A percentile compares a stretch with the other conserved stretches of the same genome.
These are phyloP conservation scores for Lithocarpus polystachyus DNA, from an alignment of 306 rosid genomes.

Conservation along the genomic window DNA sequence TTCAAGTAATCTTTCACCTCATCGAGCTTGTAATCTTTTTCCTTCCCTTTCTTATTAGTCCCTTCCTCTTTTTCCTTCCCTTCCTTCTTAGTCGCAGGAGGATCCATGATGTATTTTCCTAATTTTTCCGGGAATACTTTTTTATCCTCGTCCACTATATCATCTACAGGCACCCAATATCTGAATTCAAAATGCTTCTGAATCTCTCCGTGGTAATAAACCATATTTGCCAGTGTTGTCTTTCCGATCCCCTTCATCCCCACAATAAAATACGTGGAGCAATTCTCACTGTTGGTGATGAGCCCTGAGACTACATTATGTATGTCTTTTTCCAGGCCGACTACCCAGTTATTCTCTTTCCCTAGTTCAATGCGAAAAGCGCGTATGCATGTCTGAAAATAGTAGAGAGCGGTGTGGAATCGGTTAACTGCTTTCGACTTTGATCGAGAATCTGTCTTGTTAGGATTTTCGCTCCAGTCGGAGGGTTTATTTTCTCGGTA, in stretches of 20 bases:
- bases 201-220: background rate
- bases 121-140: rapidly evolving
- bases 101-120: too few relatives aligned
- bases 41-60: too few relatives aligned
- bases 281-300: background rate
- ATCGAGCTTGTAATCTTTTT: too few relatives aligned
- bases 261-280: background rate
- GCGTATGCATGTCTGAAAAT: rapidly evolving
- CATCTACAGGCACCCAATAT: background rate
- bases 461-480: too few relatives aligned
- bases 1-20: too few relatives aligned
- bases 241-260: slow-evolving; percentile 20
- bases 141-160: too few relatives aligned
- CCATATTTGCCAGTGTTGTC: slow-evolving; percentile 17
- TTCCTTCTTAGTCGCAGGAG: too few relatives aligned
- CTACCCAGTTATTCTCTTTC: background rate
- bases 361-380: background rate
- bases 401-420: rapidly evolving
- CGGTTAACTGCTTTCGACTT: too few relatives aligned
- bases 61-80: too few relatives aligned
- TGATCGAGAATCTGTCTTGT: too few relatives aligned
- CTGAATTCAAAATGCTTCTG: background rate
- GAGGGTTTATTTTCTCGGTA: too few relatives aligned
- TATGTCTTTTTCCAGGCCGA: slow-evolving; percentile 11
- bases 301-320: background rate